Base-by-base conservation (phyloP, 306 rosid species). In the Alnus glutinosa region DNA sequence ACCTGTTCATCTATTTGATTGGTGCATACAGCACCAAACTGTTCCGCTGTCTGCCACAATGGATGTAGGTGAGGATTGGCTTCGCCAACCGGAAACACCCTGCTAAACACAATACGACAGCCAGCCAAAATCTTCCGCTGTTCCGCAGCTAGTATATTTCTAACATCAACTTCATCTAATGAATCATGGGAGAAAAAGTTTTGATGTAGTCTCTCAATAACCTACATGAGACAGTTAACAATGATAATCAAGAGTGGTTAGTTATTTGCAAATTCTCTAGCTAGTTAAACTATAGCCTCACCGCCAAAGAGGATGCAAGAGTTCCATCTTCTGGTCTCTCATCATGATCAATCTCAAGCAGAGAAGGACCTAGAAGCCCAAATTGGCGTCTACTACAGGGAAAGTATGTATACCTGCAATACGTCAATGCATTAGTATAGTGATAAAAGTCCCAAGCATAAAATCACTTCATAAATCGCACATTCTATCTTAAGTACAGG, bases 301-400 rank as follows among this genome's bases (percentile, higher is more conserved):
- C 99, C 89, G 82, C 89, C 89, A 96, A 84, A 76, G 94, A 91
- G 78, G 97, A 89, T 57, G 99, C 99, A 78, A 96, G 68, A 51
- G 96, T 90, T 84, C 99, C 99, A 61, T 88, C 92, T 81, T 93
- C 98, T 77, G 93, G 92, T 86, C 97, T 93, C 86, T 96, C 99
- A 58, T 96, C 99, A 44, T 88, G 96, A 51, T 93, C 98, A 82
- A 93, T 90, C 90, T 91, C 99, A 18, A 96, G 94, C 82, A 96
- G 97, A 72, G 99, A 93, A 78, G 96, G 99, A 70, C 99, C 98
- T 50, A 82, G 86, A 77, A 96, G 98, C 80, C 97, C 98, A 83
- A 96, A 96, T 84, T 96, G 98, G 78, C 99, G 99, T 86, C 99
- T 87, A 72, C 99, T 93, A 83, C 96, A 90, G 34, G 99, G 99